Evolutionary conservation across 257 asterid species (phyloP).

Genomic region (Salvia miltiorrhiza): DNA sequence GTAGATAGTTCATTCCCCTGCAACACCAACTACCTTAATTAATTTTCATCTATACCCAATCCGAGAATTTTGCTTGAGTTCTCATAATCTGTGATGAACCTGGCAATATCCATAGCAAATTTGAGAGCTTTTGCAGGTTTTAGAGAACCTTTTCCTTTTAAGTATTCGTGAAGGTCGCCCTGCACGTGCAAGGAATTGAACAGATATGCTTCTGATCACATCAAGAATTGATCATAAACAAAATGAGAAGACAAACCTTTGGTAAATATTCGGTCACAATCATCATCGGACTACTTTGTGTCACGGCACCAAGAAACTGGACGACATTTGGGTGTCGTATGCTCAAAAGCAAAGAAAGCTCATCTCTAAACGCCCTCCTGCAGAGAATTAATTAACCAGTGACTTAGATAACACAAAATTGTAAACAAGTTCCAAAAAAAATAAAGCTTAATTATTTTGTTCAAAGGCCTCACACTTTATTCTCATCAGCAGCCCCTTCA

Average conservation of each 20-base stretch:
- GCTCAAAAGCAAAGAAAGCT: conserved; percentile 83
- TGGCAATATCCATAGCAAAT: conserved; percentile 91
- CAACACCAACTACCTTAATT: conserved; percentile 24
- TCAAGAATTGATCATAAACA: neutral
- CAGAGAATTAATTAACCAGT: conserved; percentile 19
- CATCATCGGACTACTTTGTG: conserved; percentile 98
- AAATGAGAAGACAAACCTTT: too few species aligned
- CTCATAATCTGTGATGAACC: conserved; percentile 36
- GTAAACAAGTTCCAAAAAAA: neutral
- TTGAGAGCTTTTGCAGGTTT: conserved; percentile 80
- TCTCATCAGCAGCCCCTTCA: conserved; percentile 78
- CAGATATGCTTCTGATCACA: conserved; percentile 4
- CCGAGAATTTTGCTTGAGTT: neutral
- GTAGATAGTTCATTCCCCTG: conserved; percentile 97
- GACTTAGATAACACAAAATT: conserved; percentile 3
- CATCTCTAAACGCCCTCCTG: conserved; percentile 81
- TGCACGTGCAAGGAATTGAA: conserved; percentile 27
- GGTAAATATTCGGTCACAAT: conserved; percentile 94
- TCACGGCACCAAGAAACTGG: conserved; percentile 97
- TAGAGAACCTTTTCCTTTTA: conserved; percentile 63
- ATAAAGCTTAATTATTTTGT: neutral
- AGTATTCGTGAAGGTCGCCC: conserved; percentile 76
- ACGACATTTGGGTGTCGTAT: conserved; percentile 91
- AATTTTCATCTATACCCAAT: neutral
- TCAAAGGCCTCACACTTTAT: conserved; percentile 70